Evolutionary conservation across 805 yeast species (phyloP).

Genomic region (Metschnikowia orientalis): DNA sequence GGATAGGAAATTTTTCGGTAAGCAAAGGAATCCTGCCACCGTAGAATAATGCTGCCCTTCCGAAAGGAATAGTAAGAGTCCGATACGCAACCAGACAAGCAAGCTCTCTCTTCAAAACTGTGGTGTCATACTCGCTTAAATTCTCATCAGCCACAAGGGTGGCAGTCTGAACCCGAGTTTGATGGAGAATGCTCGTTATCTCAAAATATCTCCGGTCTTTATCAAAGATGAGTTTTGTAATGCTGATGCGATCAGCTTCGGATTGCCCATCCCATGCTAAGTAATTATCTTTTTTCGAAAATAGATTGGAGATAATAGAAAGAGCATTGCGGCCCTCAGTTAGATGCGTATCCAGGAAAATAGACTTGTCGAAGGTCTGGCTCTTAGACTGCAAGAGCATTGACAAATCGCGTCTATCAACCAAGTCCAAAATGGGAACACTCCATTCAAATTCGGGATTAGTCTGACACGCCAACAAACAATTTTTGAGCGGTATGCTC

Average conservation of each 20-base stretch:
- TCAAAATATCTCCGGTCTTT: slow-evolving; percentile 78
- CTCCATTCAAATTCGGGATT: slow-evolving; percentile 48
- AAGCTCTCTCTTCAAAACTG: slow-evolving; percentile 51
- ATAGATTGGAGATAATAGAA: slow-evolving; percentile 37
- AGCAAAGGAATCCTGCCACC: slow-evolving; percentile 70
- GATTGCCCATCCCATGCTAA: slow-evolving; percentile 67
- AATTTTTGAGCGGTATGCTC: slow-evolving; percentile 60
- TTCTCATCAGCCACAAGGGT: slow-evolving; percentile 35
- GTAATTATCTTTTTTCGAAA: slow-evolving; percentile 39
- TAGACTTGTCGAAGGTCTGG: not conserved
- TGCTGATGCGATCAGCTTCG: slow-evolving; percentile 62
- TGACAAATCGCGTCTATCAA: slow-evolving; percentile 65
- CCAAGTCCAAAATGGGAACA: slow-evolving; percentile 45
- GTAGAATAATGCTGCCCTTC: slow-evolving; percentile 69
- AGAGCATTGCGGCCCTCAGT: slow-evolving; percentile 29
- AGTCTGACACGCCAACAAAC: slow-evolving; percentile 51
- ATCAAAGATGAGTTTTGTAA: slow-evolving; percentile 70
- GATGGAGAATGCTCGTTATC: slow-evolving; percentile 65
- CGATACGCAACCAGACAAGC: slow-evolving; percentile 62
- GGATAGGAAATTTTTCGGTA: slow-evolving; percentile 80
- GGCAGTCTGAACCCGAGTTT: slow-evolving; percentile 60
- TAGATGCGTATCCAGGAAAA: slow-evolving; percentile 1
- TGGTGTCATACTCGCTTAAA: slow-evolving; percentile 52
- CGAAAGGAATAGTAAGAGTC: slow-evolving; percentile 71
- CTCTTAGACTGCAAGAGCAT: slow-evolving; percentile 19